phyloP scores from a whole-genome alignment of 2,329 filamentous ascomycete genomes.

The Fonsecaea monophora region DNA sequence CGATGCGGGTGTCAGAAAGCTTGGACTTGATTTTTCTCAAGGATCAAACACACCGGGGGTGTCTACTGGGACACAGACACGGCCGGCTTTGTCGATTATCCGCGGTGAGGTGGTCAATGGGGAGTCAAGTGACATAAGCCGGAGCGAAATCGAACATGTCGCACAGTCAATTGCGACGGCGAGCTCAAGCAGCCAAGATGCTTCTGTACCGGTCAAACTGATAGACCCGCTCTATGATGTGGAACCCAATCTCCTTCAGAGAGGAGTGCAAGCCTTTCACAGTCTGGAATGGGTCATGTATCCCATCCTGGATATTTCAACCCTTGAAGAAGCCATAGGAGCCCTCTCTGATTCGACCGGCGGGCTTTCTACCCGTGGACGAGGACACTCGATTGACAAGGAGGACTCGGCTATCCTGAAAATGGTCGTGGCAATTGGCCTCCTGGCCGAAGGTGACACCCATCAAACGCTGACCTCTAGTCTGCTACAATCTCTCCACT shows the following conservation, averaged over 20 bases:
- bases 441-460: slow-evolving; percentile 15
- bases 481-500: slow-evolving; percentile 12
- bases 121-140: slow-evolving; percentile 20
- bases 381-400: neutral
- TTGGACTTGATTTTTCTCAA: neutral
- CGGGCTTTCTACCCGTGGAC: neutral
- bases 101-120: slow-evolving; percentile 18
- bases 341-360: neutral
- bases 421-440: slow-evolving; percentile 16
- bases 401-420: slow-evolving; percentile 21
- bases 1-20: slow-evolving; percentile 9
- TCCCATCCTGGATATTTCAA: slow-evolving; percentile 15
- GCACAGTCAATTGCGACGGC: neutral
- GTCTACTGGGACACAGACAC: slow-evolving; percentile 1
- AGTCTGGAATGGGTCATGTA: slow-evolving; percentile 17
- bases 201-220: neutral
- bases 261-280: slow-evolving; percentile 7
- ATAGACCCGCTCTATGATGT: neutral
- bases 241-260: neutral
- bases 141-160: slow-evolving; percentile 9
- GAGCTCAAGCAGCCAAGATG: neutral
- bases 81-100: slow-evolving; percentile 16
- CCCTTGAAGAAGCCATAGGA: neutral
- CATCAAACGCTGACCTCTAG: slow-evolving; percentile 15
- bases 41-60: neutral